Base-by-base conservation (phyloP, 1,284 basidiomycete genomes). In the Ganoderma lucidum region DNA sequence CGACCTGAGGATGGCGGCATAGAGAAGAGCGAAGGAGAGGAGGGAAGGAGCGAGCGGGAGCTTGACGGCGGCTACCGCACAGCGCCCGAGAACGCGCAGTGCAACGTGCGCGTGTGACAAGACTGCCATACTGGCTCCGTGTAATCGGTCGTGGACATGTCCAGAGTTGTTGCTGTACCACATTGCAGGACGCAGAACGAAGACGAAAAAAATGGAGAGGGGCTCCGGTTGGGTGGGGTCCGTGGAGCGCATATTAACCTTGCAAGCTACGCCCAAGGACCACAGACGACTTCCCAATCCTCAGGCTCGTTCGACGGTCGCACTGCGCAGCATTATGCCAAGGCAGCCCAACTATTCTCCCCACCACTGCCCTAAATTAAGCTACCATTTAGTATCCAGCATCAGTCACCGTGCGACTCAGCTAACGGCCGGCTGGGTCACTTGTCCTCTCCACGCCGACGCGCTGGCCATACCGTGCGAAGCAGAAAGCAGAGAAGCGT, bases 11-110 rank as follows among this genome's bases (percentile, higher is more conserved):
- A 70, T 65, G 53, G 65, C 56, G n/a, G 45, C 37, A 67, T 45
- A 73, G 64, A 75, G 59, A 55, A 73, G n/a, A 17, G 64, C 66
- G 60, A 77, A 71, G 59, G 44, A 59, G 51, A 73, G 32, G 66
- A 73, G 41, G 23, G 67, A 70, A 59, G 68, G 68, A 32, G 71
- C 53, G 59, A 71, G 61, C 23, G 74, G 74, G 32, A 73, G 62
- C 23, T 68, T 62, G 44, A 66, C 4, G 37, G 60, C 51, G 55
- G 41, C 28, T 3, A 65, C 42, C 37, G 45, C 55, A 44, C 53
- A 58, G 53, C 64, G 68, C 2, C 35, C 61, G 44, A 69, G 64
- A 56, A 69, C 45, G 55, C 64, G 53, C 23, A 69, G 41, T 48
- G 32, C 23, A 61, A 41, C 28, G 23, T 63, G 68, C n/a, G 42